Percentiles rank a stretch among this genome's conserved stretches.
Evolutionary conservation across 2,329 filamentous ascomycete species (phyloP).

Genomic region (Arachnopeziza araneosa): DNA sequence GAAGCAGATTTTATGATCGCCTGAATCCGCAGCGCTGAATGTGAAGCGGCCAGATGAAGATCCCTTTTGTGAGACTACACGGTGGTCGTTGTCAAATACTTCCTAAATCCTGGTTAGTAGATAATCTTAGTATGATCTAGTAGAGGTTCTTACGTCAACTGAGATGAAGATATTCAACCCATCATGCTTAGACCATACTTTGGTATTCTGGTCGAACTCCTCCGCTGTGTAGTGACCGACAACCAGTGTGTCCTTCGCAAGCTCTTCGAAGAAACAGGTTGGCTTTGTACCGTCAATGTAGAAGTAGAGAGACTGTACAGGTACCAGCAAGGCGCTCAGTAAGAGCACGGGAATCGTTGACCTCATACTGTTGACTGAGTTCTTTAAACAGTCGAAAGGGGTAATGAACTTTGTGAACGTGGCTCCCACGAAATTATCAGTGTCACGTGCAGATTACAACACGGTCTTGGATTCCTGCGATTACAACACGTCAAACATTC

Average conservation of each 20-base stretch:
- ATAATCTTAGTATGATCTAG: neutral
- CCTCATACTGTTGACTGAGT: constrained; percentile 42
- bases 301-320: constrained; percentile 86
- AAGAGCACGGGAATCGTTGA: constrained; percentile 60
- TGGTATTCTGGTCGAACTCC: constrained; percentile 69
- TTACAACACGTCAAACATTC: neutral
- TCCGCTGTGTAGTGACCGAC: constrained; percentile 88
- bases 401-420: neutral
- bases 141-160: constrained; percentile 60
- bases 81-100: constrained; percentile 96
- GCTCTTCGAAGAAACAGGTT: constrained; percentile 97
- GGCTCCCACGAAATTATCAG: neutral
- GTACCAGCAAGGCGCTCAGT: constrained; percentile 51
- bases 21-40: constrained; percentile 90
- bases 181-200: constrained; percentile 65
- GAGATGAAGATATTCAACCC: constrained; percentile 82
- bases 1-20: constrained; percentile 95
- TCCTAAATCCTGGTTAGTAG: constrained; percentile 47
- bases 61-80: constrained; percentile 84
- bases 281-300: constrained; percentile 80
- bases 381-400: neutral
- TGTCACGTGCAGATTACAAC: constrained; percentile 11
- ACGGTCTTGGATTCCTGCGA: neutral
- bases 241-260: constrained; percentile 94
- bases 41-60: constrained; percentile 77